Conservation (phyloP, 1,284 basidiomycete genomes). For the Rhodotorula sp. region DNA sequence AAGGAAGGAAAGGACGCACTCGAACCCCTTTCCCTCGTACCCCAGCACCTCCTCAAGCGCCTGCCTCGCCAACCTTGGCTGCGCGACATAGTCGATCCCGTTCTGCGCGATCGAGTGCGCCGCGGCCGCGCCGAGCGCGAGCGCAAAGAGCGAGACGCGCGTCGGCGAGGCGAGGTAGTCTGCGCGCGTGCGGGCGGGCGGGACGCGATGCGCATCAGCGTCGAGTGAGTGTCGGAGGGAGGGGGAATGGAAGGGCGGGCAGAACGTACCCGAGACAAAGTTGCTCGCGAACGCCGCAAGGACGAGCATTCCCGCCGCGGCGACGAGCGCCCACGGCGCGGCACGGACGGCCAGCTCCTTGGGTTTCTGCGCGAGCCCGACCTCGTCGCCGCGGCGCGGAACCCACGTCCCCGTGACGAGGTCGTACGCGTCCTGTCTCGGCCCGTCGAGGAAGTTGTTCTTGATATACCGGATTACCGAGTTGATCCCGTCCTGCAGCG, state of each 20-base stretch:
- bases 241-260: not conserved
- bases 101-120: slow-evolving; percentile 72
- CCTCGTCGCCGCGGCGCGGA: slow-evolving; percentile 60
- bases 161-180: slow-evolving; percentile 24
- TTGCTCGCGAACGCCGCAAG: slow-evolving; percentile 67
- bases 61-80: slow-evolving; percentile 76
- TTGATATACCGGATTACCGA: slow-evolving; percentile 83
- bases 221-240: slow-evolving; percentile 35
- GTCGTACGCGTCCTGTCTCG: slow-evolving; percentile 92
- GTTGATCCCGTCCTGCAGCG: slow-evolving; percentile 84
- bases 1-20: too few relatives aligned
- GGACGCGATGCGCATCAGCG: too few relatives aligned
- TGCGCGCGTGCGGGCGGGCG: slow-evolving; percentile 18
- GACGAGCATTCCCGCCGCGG: slow-evolving; percentile 82
- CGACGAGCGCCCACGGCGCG: slow-evolving; percentile 76
- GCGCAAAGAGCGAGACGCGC: slow-evolving; percentile 66
- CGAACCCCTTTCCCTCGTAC: slow-evolving; percentile 84
- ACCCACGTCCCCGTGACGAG: slow-evolving; percentile 89
- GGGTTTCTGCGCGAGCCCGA: slow-evolving; percentile 56
- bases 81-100: slow-evolving; percentile 84
- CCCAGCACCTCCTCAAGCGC: slow-evolving; percentile 80
- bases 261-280: slow-evolving; percentile 69
- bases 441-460: slow-evolving; percentile 97
- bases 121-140: slow-evolving; percentile 60
- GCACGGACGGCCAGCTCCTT: not conserved